Percentiles rank a stretch among this genome's conserved stretches.
These are phyloP conservation scores for Nigrospora sphaerica DNA, from an alignment of 2,329 filamentous ascomycete species.

Conservation along the genomic window DNA sequence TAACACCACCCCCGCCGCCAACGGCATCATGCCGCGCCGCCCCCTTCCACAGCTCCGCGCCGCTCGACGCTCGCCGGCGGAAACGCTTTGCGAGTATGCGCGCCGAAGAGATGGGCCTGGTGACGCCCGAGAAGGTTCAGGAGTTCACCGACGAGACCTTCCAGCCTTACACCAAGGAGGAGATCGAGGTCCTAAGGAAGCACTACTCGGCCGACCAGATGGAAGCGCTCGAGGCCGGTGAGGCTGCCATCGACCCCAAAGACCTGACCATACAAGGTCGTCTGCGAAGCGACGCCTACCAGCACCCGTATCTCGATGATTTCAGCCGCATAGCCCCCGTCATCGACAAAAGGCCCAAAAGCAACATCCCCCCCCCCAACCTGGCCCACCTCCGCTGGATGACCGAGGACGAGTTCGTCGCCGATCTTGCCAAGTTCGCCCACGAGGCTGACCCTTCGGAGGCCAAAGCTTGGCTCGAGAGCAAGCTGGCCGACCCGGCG, in stretches of 20 bases:
- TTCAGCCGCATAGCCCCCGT: conserved; percentile 70
- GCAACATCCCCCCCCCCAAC: conserved; percentile 35
- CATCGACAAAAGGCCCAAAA: conserved; percentile 61
- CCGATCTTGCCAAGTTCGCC: conserved; percentile 15
- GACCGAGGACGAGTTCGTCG: conserved; percentile 37
- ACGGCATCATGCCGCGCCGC: conserved; percentile 25
- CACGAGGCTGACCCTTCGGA: conserved; percentile 4
- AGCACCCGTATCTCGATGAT: conserved; percentile 73
- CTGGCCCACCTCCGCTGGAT: conserved; percentile 13
- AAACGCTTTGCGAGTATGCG: conserved; percentile 46
- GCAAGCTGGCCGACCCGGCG: background rate
- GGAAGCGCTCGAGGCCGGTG: conserved; percentile 72
- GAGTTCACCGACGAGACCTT: conserved; percentile 41
- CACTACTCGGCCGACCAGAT: conserved; percentile 78
- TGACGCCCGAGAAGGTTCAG: conserved; percentile 34
- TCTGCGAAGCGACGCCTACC: conserved; percentile 65
- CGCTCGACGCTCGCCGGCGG: conserved; percentile 36
- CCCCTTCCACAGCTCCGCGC: conserved; percentile 45
- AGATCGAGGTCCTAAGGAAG: conserved; percentile 53
- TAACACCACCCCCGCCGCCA: conserved; percentile 10
- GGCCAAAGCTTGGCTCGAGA: background rate
- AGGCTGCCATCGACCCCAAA: conserved; percentile 64
- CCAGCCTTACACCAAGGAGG: conserved; percentile 59
- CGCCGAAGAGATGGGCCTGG: conserved; percentile 44
- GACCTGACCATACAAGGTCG: conserved; percentile 70